Evolutionary conservation across 768 basidiomycete species (phyloP), one percentile per base, ranked within the genome.

Genomic region (Mycena sanguinolenta): DNA sequence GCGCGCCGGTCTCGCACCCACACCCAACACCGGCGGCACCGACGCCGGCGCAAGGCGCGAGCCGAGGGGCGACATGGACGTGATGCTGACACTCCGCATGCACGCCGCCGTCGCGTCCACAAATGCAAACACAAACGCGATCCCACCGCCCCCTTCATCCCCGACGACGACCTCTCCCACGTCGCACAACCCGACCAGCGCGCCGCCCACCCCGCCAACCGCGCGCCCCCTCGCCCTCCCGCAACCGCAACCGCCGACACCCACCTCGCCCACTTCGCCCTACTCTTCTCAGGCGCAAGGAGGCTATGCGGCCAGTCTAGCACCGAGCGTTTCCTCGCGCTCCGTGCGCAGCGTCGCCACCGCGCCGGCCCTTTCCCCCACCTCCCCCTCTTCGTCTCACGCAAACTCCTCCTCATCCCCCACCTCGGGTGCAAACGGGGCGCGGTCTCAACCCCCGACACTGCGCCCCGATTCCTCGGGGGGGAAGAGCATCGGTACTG

Each of bases 1-100:
- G 30, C 90, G 91, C 25, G 92, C 90, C 12, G 93, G 93, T 19
- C 78, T 94, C 16, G 87, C 88, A 38, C 79, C 84, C 80, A 57
- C 34, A n/a, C 84, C 0, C 81, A 81, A 46, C 79, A 81, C 46
- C 80, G 80, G 39, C 25, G 73, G 81, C 50, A 4, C 84, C 25
- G 83, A 82, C 19, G 81, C 86, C 30, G 83, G 82, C 17, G 81
- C 32, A 34, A 4, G 32, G 10, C 32, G 86, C 30, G 93, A 93
- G 69, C 92, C 92, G 25, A 85, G 90, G 54, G 93, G 93, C 8
- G 93, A 95, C 75, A 88, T 95, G 83, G 93, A 95, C 76, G 93
- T 94, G 55, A 92, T 94, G 88, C 84, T 95, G 39, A 91, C 92
- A 34, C 93, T 95, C 85, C 90, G 90, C 57, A 84, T 89, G 36